Base-by-base conservation (phyloP, 257 asterid genomes). In the Anisodus tanguticus region DNA sequence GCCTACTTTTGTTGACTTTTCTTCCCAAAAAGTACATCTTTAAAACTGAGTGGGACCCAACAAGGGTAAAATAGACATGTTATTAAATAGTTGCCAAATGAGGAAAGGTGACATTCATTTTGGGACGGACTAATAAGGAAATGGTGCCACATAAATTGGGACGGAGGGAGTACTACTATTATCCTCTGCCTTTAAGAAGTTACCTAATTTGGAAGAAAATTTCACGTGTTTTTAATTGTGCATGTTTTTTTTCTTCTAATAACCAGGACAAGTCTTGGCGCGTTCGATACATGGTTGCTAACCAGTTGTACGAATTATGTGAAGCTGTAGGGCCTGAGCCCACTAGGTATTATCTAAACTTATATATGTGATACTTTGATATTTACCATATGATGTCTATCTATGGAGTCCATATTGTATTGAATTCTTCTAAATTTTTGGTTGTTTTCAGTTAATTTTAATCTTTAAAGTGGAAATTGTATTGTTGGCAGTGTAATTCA, bases 211-310 rank as follows among this genome's bases (percentile, higher is more conserved):
- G 22, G 43, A 3, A 1, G 12, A 35, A 51, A 26, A 6, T 26
- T 51, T 22, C 49, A 77, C 31, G 2, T 31, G 49, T 31, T 77
- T 22, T 47, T 74, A 74, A 43, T 77, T 60, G 35, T n/a, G 8
- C n/a, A 1, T 19, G 16, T 3, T 59, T 43, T 78, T 39, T 78
- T 63, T 45, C 22, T 19, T 31, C 81, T n/a, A 60, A 17, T 83
- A 57, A 84, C 88, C 94, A 94, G 99, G 99, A 96, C 87, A 96
- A 96, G 88, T 96, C 99, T 70, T 96, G 99, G 99, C 99, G 99
- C 85, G 99, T 96, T 53, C 95, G 99, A 19, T 96, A 94, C 89
- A 94, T 96, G 99, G 99, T 96, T 83, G 99, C 99, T 81, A 96
- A 96, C 88, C 99, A 96, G 82, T 84, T 96, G 87, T 96, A 96